Evolutionary conservation across 306 rosid genomes (phyloP).

Genomic region (Elaeagnus macrophylla): DNA sequence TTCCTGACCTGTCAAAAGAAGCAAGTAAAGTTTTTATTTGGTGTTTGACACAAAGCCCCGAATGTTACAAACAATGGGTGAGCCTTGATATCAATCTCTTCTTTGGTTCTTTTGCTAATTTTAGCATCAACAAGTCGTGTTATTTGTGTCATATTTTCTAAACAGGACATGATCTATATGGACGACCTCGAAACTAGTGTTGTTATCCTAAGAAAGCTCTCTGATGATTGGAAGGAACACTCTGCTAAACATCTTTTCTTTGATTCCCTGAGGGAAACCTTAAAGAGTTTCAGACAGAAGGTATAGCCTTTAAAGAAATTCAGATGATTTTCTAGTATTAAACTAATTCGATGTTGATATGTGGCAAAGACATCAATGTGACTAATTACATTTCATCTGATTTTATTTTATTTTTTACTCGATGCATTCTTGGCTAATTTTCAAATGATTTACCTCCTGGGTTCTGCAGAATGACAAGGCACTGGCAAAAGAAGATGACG

Average conservation of each 20-base stretch:
- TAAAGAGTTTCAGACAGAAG: slow-evolving; percentile 56
- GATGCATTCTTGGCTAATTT: neutral
- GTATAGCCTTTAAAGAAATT: slow-evolving; percentile 23
- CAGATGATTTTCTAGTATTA: neutral
- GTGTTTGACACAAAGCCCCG: slow-evolving; percentile 56
- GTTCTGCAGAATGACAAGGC: slow-evolving; percentile 48
- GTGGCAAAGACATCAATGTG: neutral
- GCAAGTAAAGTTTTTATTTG: slow-evolving; percentile 51
- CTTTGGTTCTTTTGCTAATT: neutral
- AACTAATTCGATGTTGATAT: no score
- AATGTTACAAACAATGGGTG: slow-evolving; percentile 86
- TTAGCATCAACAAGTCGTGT: no score
- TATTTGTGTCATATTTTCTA: slow-evolving; percentile 13
- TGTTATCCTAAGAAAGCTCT: slow-evolving; percentile 49
- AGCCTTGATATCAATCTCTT: slow-evolving; percentile 14
- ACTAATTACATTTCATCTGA: neutral
- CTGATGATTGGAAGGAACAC: slow-evolving; percentile 53
- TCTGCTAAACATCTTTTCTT: slow-evolving; percentile 46
- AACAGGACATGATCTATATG: slow-evolving; percentile 52
- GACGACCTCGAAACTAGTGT: slow-evolving; percentile 62
- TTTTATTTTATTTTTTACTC: neutral
- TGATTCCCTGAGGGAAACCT: slow-evolving; percentile 63
- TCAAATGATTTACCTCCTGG: neutral
- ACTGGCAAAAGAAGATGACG: slow-evolving; percentile 31
- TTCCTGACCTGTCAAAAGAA: slow-evolving; percentile 54